Evolutionary conservation across 2,329 filamentous ascomycete species (phyloP).

Genomic region (Fusarium fracticaudum): DNA sequence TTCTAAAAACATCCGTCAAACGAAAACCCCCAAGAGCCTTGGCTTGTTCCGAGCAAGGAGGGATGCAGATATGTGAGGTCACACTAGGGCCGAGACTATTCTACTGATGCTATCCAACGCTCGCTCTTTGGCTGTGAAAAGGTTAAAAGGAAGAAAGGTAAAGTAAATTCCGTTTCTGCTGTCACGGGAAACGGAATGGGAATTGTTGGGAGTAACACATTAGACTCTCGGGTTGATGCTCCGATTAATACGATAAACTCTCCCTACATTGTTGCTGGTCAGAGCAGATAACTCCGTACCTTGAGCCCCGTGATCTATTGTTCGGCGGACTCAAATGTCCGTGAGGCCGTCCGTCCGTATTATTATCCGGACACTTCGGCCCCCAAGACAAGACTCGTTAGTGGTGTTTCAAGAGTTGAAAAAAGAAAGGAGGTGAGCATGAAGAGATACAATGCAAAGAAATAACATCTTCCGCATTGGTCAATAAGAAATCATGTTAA

Average conservation of each 20-base stretch:
- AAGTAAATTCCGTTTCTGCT: constrained; percentile 7
- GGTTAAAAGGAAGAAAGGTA: not conserved
- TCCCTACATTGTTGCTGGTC: not conserved
- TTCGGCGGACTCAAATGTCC: constrained; percentile 21
- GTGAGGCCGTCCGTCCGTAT: not conserved
- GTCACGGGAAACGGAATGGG: constrained; percentile 25
- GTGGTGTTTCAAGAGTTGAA: rapidly evolving
- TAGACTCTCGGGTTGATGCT: not conserved
- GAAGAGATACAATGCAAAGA: not conserved
- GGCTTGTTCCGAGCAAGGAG: not conserved
- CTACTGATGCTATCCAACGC: constrained; percentile 2
- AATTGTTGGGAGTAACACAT: constrained; percentile 1
- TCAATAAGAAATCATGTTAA: not conserved
- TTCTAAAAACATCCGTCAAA: not conserved
- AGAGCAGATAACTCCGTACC: not conserved
- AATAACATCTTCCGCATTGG: not conserved
- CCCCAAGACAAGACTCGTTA: not conserved
- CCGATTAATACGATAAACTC: not conserved
- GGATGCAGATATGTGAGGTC: not conserved
- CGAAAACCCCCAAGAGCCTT: not conserved
- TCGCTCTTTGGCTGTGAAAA: constrained; percentile 1
- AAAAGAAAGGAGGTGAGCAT: not conserved
- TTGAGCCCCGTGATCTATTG: not conserved
- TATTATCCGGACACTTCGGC: constrained; percentile 2
- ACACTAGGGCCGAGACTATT: constrained; percentile 17